Conservation (phyloP, 2,329 filamentous ascomycete genomes). For the Harringtonia lauricola region DNA sequence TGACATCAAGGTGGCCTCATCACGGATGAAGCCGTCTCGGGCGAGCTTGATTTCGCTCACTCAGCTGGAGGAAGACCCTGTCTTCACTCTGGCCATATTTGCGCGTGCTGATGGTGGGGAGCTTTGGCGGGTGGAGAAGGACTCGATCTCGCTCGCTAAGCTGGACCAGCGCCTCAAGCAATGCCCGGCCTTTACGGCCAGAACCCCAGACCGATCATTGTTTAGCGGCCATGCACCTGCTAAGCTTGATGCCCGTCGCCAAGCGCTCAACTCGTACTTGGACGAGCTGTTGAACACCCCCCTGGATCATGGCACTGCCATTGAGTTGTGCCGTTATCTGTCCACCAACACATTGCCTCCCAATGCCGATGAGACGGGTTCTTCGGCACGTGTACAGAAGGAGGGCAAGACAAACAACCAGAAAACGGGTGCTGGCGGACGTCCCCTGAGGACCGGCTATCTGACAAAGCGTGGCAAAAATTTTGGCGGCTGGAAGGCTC, state of each 20-base stretch:
- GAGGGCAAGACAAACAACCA: slow-evolving; percentile 21
- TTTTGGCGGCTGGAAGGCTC: slow-evolving; percentile 95
- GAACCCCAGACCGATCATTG: slow-evolving; percentile 70
- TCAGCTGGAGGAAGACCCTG: slow-evolving; percentile 79
- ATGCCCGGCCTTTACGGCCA: slow-evolving; percentile 59
- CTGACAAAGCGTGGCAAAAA: slow-evolving; percentile 96
- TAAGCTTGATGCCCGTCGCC: slow-evolving; percentile 77
- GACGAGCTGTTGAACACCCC: slow-evolving; percentile 75
- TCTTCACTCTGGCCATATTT: slow-evolving; percentile 82
- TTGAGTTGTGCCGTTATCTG: slow-evolving; percentile 80
- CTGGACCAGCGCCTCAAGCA: slow-evolving; percentile 75
- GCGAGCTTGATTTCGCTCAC: slow-evolving; percentile 73
- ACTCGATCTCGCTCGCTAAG: slow-evolving; percentile 66
- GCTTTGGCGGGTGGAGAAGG: slow-evolving; percentile 92
- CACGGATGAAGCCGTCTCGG: slow-evolving; percentile 84
- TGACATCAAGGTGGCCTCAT: slow-evolving; percentile 79
- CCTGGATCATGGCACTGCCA: slow-evolving; percentile 63
- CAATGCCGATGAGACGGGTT: slow-evolving; percentile 44
- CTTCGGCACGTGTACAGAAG: slow-evolving; percentile 17
- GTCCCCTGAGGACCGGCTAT: slow-evolving; percentile 74
- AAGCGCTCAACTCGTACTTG: slow-evolving; percentile 74
- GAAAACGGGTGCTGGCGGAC: slow-evolving; percentile 48
- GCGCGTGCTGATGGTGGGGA: slow-evolving; percentile 66
- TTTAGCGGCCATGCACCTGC: slow-evolving; percentile 91
- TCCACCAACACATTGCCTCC: slow-evolving; percentile 55